A percentile compares a stretch with the other conserved stretches of the same genome.
Conservation (phyloP, 192 early-diverging fungal species). For the Phlyctochytrium planicorne region DNA sequence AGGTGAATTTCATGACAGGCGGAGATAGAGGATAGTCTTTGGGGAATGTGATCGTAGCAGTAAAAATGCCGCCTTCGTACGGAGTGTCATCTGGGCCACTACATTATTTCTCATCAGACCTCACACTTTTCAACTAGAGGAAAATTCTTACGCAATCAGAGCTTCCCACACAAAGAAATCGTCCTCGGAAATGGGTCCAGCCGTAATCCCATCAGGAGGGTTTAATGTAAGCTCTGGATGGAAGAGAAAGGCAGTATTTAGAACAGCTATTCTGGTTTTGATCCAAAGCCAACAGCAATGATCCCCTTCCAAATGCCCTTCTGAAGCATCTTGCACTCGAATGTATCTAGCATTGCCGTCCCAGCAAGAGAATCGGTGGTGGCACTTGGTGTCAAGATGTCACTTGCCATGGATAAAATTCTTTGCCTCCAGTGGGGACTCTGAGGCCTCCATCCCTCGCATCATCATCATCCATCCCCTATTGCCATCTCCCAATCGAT, state of each 20-base stretch:
- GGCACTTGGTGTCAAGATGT: too few species aligned
- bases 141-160: constrained; percentile 66
- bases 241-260: background rate
- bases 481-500: too few species aligned
- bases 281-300: too few species aligned
- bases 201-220: constrained; percentile 29
- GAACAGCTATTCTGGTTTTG: background rate
- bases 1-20: constrained; percentile 95
- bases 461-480: too few species aligned
- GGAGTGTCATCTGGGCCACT: constrained; percentile 91
- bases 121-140: constrained; percentile 2
- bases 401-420: too few species aligned
- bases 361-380: too few species aligned
- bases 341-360: too few species aligned
- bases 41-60: constrained; percentile 84
- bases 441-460: too few species aligned
- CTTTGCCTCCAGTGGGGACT: too few species aligned
- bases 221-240: constrained; percentile 26
- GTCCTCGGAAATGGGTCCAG: constrained; percentile 61
- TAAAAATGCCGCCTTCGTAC: constrained; percentile 93
- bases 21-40: constrained; percentile 95
- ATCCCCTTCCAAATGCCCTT: too few species aligned
- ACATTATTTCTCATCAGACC: background rate
- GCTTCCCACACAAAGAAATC: constrained; percentile 91
- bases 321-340: too few species aligned